phyloP scores from a whole-genome alignment of 2,329 filamentous ascomycete species.

The Setomelanomma holmii region DNA sequence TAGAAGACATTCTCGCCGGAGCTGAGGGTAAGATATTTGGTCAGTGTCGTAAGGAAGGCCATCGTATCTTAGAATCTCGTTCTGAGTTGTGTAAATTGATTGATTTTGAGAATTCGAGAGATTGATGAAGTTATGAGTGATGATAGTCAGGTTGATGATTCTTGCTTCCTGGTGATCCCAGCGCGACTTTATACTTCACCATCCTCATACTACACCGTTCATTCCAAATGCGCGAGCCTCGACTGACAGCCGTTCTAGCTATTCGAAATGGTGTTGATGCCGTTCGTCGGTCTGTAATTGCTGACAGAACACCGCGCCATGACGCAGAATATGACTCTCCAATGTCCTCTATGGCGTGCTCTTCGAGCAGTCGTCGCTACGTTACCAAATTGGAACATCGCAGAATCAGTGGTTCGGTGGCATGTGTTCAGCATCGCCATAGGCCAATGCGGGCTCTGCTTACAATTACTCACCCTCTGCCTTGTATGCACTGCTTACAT shows the following conservation, averaged over 20 bases:
- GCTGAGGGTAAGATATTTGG: constrained; percentile 24
- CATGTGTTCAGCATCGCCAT: not conserved
- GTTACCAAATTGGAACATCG: too few species aligned
- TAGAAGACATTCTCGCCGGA: constrained; percentile 49
- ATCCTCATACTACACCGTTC: not conserved
- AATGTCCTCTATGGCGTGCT: not conserved
- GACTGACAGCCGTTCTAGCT: not conserved
- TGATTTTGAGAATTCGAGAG: not conserved
- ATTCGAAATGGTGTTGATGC: not conserved
- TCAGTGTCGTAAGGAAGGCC: constrained; percentile 21
- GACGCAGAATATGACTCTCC: not conserved
- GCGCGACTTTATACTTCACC: not conserved
- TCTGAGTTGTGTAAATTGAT: too few species aligned
- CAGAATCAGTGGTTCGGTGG: not conserved
- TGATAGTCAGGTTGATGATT: too few species aligned
- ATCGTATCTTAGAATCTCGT: too few species aligned
- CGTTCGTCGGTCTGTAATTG: not conserved
- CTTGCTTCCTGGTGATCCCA: not conserved
- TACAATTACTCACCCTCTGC: constrained; percentile 3
- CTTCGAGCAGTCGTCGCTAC: not conserved
- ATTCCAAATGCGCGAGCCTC: not conserved
- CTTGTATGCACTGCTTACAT: constrained; percentile 2
- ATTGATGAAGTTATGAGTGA: not conserved
- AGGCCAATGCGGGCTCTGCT: not conserved
- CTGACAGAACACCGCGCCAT: constrained; percentile 1